These are phyloP conservation scores for Ogataea populi-albae DNA, from an alignment of 805 yeast species.

Conservation along the genomic window DNA sequence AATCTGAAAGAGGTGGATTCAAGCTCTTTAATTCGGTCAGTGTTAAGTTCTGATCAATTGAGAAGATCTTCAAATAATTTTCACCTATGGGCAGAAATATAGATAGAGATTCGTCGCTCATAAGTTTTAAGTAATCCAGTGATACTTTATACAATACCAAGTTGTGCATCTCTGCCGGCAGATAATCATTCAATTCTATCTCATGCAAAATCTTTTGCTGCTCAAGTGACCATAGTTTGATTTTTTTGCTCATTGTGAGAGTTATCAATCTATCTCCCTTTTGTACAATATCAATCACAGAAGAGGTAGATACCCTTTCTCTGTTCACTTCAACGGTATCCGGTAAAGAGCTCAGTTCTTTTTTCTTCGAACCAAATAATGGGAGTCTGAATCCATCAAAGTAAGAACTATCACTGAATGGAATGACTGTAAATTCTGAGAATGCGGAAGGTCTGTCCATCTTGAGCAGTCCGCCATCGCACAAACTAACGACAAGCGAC, in stretches of 20 bases:
- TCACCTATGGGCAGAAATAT: conserved; percentile 28
- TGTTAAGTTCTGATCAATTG: conserved; percentile 13
- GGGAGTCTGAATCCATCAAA: conserved; percentile 31
- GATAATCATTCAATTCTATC: conserved; percentile 19
- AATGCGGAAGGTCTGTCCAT: conserved; percentile 35
- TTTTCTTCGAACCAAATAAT: conserved; percentile 19
- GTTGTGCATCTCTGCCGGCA: conserved; percentile 21
- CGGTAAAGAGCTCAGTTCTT: conserved; percentile 4
- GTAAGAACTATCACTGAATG: conserved; percentile 55
- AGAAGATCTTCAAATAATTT: conserved; percentile 21
- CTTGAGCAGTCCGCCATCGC: conserved; percentile 76
- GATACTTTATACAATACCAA: conserved; percentile 21
- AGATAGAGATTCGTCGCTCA: conserved; percentile 14
- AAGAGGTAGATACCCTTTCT: conserved; percentile 22
- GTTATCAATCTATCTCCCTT: conserved; percentile 32
- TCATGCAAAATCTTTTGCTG: conserved; percentile 28
- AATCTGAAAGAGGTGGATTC: conserved; percentile 15
- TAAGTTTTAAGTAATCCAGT: conserved; percentile 14
- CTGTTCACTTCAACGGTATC: conserved; percentile 19
- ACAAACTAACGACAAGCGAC: conserved; percentile 55
- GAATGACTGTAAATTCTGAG: conserved; percentile 21
- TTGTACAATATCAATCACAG: conserved; percentile 20
- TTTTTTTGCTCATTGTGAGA: conserved; percentile 48
- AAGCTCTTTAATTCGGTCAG: conserved; percentile 11
- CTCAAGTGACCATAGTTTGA: conserved; percentile 60